These are phyloP conservation scores for Aphanomyces invadans DNA, from an alignment of 352 stramenopile genomes.

Conservation along the genomic window DNA sequence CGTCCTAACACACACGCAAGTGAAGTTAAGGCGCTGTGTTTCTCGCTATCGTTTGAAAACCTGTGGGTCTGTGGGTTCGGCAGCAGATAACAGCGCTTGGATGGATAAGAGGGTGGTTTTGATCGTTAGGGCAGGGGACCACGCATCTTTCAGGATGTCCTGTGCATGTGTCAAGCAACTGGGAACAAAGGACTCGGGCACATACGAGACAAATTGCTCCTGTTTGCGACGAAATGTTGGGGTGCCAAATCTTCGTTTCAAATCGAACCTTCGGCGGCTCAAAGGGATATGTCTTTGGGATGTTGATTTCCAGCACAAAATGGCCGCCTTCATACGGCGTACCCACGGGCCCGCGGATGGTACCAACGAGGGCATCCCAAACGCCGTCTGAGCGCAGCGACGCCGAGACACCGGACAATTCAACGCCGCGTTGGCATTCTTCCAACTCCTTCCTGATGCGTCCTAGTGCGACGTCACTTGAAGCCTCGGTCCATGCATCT, in stretches of 20 bases:
- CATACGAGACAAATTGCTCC: conserved; percentile 93
- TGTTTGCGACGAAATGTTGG: conserved; percentile 96
- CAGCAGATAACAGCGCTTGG: conserved; percentile 91
- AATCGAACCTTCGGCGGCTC: conserved; percentile 93
- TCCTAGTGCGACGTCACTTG: background rate
- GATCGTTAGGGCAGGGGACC: conserved; percentile 94
- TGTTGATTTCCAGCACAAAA: conserved; percentile 91
- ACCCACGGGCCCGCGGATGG: conserved; percentile 61
- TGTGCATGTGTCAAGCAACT: no score
- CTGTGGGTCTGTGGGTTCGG: conserved; percentile 87
- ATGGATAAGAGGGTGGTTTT: conserved; percentile 95
- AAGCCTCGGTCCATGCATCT: no score
- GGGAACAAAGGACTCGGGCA: no score
- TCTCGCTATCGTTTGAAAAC: no score
- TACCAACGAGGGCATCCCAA: conserved; percentile 32
- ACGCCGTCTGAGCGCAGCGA: conserved; percentile 32
- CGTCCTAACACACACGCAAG: conserved; percentile 53
- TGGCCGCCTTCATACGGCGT: conserved; percentile 85
- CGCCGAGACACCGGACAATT: conserved; percentile 73
- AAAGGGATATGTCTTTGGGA: conserved; percentile 90
- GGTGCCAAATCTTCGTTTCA: conserved; percentile 95
- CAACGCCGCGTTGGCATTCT: conserved; percentile 77
- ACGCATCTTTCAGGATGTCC: conserved; percentile 97
- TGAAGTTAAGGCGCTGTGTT: background rate
- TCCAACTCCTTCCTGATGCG: conserved; percentile 83